Base-by-base conservation (phyloP, 805 yeast species). In the Wickerhamomyces queroliae region DNA sequence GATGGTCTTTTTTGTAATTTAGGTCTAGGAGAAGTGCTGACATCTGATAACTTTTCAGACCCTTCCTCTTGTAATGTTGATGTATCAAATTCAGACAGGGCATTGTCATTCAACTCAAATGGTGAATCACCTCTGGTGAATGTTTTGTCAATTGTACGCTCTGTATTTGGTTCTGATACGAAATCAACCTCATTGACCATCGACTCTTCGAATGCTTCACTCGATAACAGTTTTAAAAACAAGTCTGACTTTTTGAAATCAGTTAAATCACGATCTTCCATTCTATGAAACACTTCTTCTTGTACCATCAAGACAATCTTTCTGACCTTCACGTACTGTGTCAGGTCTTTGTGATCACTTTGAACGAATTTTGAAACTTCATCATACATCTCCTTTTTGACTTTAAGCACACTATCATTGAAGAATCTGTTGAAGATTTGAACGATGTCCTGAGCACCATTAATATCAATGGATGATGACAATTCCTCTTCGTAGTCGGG, bases 251-350 rank as follows among this genome's bases (percentile, higher is more conserved):
- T 63, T 48, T 77, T 77, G 57, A 86, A 88, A 7, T 67, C 73
- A n/a, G 67, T 68, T 46, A 77, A 73, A 45, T 80, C 80, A 1
- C 66, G 61, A 7, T 63, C 62, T 34, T 72, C 70, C 69, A 89
- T 67, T 17, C 68, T 58, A 9, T 66, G 59, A 46, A 65, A 76
- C 0, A 78, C 69, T 9, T 69, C 69, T 13, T 66, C 57, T 50
- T 88, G 96, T 4, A 83, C 52, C 2, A 65, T 54, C 20, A 88
- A 59, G n/a, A 88, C 62, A 11, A 78, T 66, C 38, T 67, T 70
- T 42, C 95, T 64, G 0, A 89, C 88, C 19, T 59, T 61, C 6
- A 60, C 55, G 46, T 80, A 84, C 10, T 62, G 46, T 4, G 53
- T 43, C 16, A 35, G 26, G 12, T 34, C 42, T 31, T 38, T 40